Conservation (phyloP, 2,329 filamentous ascomycete species). For the Teratosphaeria zuluensis region DNA sequence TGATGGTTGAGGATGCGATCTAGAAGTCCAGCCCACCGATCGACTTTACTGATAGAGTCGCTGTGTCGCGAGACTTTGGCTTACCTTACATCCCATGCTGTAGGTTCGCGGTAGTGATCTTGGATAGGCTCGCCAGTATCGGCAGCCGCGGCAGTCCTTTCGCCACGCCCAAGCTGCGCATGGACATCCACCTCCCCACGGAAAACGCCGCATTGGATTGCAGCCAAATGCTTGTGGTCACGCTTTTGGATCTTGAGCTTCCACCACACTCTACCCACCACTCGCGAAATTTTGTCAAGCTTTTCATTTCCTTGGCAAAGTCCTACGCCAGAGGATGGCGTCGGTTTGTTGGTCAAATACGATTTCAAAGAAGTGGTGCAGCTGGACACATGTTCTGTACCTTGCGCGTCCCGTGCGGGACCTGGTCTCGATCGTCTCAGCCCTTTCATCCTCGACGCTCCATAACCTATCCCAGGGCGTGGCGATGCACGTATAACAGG, state of each 20-base stretch:
- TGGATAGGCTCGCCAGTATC: slow-evolving; percentile 32
- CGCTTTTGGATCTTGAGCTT: slow-evolving; percentile 17
- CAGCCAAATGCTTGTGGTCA: slow-evolving; percentile 17
- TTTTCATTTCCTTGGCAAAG: slow-evolving; percentile 25
- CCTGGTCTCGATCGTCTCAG: slow-evolving; percentile 8
- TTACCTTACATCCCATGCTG: too few relatives aligned
- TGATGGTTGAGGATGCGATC: too few relatives aligned
- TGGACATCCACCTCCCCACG: slow-evolving; percentile 24
- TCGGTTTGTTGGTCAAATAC: slow-evolving; percentile 18
- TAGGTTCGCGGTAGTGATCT: slow-evolving; percentile 39
- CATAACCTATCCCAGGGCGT: slow-evolving; percentile 29
- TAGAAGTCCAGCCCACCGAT: too few relatives aligned
- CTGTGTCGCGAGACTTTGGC: too few relatives aligned
- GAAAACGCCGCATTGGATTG: slow-evolving; percentile 34
- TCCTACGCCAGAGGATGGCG: slow-evolving; percentile 25
- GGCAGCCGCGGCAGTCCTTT: slow-evolving; percentile 18
- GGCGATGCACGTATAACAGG: slow-evolving; percentile 26
- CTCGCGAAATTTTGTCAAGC: slow-evolving; percentile 29
- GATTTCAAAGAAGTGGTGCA: slow-evolving; percentile 26
- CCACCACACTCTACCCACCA: slow-evolving; percentile 14
- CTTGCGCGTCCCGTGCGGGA: slow-evolving; percentile 10
- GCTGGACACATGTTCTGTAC: slow-evolving; percentile 11
- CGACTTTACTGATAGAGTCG: too few relatives aligned
- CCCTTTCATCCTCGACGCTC: slow-evolving; percentile 21
- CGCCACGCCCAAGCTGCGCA: slow-evolving; percentile 14